A percentile compares a stretch with the other conserved stretches of the same genome.
Evolutionary conservation across 805 yeast genomes (phyloP).

Genomic region (Wickerhamomyces silvicola): DNA sequence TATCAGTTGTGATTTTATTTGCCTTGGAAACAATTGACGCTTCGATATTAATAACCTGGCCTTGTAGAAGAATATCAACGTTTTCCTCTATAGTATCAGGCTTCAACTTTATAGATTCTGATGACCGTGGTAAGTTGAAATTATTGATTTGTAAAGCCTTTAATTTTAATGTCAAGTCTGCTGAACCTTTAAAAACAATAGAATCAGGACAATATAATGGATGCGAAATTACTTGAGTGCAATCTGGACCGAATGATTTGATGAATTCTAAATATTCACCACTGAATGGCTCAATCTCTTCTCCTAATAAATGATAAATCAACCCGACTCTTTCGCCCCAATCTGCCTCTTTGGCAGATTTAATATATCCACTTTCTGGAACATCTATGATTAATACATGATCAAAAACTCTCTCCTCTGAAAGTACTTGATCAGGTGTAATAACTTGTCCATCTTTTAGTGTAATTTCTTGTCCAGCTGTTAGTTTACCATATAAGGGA

Average conservation of each 20-base stretch:
- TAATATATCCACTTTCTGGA: conserved; percentile 47
- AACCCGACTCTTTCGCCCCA: conserved; percentile 35
- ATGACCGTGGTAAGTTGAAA: conserved; percentile 32
- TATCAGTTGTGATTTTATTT: conserved; percentile 10
- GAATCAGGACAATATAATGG: conserved; percentile 54
- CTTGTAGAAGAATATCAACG: conserved; percentile 14
- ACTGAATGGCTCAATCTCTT: conserved; percentile 41
- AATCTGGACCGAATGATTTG: conserved; percentile 41
- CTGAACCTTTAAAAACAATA: conserved; percentile 51
- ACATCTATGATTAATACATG: conserved; percentile 68
- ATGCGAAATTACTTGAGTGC: conserved; percentile 71
- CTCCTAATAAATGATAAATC: conserved; percentile 77
- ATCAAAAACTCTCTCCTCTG: conserved; percentile 48
- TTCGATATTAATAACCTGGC: conserved; percentile 15
- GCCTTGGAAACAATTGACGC: conserved; percentile 10
- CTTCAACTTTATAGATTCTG: conserved; percentile 19
- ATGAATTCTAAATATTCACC: conserved; percentile 44
- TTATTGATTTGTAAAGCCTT: conserved; percentile 41
- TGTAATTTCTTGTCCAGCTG: conserved; percentile 52
- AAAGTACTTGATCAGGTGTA: conserved; percentile 67
- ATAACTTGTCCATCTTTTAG: conserved; percentile 54
- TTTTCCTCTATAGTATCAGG: conserved; percentile 22
- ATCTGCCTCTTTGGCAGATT: conserved; percentile 23
- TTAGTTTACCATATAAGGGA: conserved; percentile 46
- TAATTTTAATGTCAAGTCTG: conserved; percentile 47